A percentile compares a stretch with the other conserved stretches of the same genome.
Evolutionary conservation across 768 basidiomycete species (phyloP).

Genomic region (Galerina marginata): DNA sequence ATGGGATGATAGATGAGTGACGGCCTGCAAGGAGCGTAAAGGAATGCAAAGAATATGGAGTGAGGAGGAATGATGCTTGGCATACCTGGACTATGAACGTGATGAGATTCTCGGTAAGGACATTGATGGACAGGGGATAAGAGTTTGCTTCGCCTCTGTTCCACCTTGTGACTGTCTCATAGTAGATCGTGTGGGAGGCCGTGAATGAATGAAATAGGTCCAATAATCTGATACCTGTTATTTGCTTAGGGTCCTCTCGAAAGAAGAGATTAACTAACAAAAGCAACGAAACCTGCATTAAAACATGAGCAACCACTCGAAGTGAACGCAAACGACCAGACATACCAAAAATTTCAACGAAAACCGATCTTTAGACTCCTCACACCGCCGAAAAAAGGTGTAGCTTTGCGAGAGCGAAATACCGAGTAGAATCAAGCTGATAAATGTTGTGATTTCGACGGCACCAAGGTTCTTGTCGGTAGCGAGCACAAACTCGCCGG

Average conservation of each 20-base stretch:
- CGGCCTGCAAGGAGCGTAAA: too few species aligned
- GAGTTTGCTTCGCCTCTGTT: conserved; percentile 19
- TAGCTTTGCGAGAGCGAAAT: background rate
- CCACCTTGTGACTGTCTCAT: conserved; percentile 22
- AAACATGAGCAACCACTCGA: background rate
- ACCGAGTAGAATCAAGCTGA: background rate
- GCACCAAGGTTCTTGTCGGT: conserved; percentile 3
- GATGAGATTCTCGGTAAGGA: conserved; percentile 20
- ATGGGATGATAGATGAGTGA: background rate
- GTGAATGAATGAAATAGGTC: conserved; percentile 23
- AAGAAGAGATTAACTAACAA: background rate
- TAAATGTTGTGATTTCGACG: conserved; percentile 3
- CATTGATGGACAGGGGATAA: conserved; percentile 19
- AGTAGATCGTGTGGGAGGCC: conserved; percentile 24
- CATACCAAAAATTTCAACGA: conserved; percentile 12
- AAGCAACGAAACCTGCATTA: conserved; percentile 11
- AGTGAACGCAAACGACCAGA: background rate
- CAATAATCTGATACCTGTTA: conserved; percentile 5
- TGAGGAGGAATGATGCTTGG: background rate
- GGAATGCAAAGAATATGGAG: background rate
- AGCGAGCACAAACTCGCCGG: background rate
- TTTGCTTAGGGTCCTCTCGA: too few species aligned
- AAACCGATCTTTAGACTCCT: conserved; percentile 1
- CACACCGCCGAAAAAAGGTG: conserved; percentile 3
- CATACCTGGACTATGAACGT: conserved; percentile 25